Percentiles rank a stretch among this genome's conserved stretches.
Conservation (phyloP, 352 stramenopile species). For the Pythium aquatile region DNA sequence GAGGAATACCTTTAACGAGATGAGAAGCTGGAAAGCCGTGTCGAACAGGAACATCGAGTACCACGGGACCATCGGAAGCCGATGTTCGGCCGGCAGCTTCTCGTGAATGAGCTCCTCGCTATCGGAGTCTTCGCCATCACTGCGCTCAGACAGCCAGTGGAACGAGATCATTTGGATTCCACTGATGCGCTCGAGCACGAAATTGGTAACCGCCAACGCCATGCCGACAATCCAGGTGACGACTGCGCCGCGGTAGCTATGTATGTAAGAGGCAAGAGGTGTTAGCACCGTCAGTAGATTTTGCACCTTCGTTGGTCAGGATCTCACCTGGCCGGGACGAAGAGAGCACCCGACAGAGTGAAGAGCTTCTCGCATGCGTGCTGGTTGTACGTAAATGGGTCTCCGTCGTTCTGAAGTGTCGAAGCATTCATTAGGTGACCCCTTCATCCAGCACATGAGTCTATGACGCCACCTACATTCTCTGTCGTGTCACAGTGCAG, state of each 20-base stretch:
- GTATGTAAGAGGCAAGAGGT: neutral
- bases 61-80: slow-evolving; percentile 92
- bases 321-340: slow-evolving; percentile 61
- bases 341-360: slow-evolving; percentile 50
- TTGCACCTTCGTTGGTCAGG: neutral
- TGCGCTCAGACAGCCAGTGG: slow-evolving; percentile 55
- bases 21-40: slow-evolving; percentile 90
- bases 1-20: slow-evolving; percentile 93
- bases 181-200: slow-evolving; percentile 78
- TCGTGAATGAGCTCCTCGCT: slow-evolving; percentile 55
- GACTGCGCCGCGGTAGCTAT: slow-evolving; percentile 70
- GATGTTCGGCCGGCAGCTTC: slow-evolving; percentile 64
- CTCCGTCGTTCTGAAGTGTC: slow-evolving; percentile 21
- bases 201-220: slow-evolving; percentile 79
- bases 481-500: slow-evolving; percentile 75
- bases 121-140: slow-evolving; percentile 41
- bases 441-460: neutral
- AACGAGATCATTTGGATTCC: slow-evolving; percentile 81
- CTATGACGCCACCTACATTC: slow-evolving; percentile 25
- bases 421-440: neutral
- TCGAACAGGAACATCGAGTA: slow-evolving; percentile 93
- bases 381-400: slow-evolving; percentile 63
- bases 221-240: slow-evolving; percentile 87
- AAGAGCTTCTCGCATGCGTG: slow-evolving; percentile 83
- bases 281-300: neutral